phyloP scores from a whole-genome alignment of 768 basidiomycete genomes.

The Lactarius sanguifluus region DNA sequence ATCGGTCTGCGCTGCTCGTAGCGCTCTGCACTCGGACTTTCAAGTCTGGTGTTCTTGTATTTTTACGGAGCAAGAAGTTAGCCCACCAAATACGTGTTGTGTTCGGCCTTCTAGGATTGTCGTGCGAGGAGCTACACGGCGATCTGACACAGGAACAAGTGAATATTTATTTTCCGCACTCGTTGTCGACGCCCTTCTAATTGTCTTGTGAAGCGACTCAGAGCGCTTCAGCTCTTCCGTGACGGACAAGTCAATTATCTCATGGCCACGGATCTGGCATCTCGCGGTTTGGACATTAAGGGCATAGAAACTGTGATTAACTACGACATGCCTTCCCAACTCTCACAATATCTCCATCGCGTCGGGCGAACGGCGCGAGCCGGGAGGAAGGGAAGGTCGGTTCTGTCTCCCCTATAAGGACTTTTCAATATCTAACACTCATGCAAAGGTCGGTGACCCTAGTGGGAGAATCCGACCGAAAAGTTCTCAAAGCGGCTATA shows the following conservation, averaged over 20 bases:
- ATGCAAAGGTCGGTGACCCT: constrained; percentile 80
- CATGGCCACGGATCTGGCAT: constrained; percentile 95
- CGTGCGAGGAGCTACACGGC: constrained; percentile 91
- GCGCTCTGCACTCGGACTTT: constrained; percentile 88
- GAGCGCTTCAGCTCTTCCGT: constrained; percentile 82
- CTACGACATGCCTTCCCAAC: constrained; percentile 95
- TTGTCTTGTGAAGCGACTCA: constrained; percentile 61
- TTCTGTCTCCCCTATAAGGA: constrained; percentile 23
- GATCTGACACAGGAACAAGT: constrained; percentile 97
- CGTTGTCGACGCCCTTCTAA: neutral
- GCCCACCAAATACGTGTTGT: constrained; percentile 97
- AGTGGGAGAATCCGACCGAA: constrained; percentile 94
- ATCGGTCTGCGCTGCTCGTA: constrained; percentile 73
- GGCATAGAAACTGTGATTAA: constrained; percentile 98
- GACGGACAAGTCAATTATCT: constrained; percentile 87
- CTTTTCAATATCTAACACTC: constrained; percentile 18
- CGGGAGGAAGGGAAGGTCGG: constrained; percentile 86
- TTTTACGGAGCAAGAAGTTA: constrained; percentile 94
- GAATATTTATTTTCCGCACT: constrained; percentile 27
- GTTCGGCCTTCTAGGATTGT: constrained; percentile 86
- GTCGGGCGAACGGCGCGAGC: constrained; percentile 97
- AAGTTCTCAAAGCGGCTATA: constrained; percentile 93
- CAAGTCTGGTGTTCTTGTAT: constrained; percentile 81
- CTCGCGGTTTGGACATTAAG: constrained; percentile 95
- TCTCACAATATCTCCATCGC: constrained; percentile 93